These are phyloP conservation scores for Blastomyces silverae DNA, from an alignment of 2,329 filamentous ascomycete species.

Conservation along the genomic window DNA sequence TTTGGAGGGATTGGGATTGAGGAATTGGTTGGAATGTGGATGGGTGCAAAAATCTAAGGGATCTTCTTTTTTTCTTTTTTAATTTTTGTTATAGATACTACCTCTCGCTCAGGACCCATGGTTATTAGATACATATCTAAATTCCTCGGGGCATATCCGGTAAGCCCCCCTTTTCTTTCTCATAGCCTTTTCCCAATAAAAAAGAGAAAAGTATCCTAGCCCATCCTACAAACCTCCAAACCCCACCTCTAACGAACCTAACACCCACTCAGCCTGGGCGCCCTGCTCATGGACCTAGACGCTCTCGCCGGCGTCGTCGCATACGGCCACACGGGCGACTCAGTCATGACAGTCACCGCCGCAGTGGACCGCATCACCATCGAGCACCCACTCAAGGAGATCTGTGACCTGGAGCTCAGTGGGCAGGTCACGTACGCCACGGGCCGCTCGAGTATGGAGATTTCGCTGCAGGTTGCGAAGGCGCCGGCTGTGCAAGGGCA, in stretches of 20 bases:
- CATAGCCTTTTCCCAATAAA: neutral
- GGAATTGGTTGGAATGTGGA: too few relatives aligned
- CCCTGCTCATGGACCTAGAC: slow-evolving; percentile 73
- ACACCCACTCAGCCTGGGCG: slow-evolving; percentile 52
- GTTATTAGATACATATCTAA: slow-evolving; percentile 71
- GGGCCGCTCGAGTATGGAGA: slow-evolving; percentile 65
- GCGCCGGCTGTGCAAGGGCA: slow-evolving; percentile 42
- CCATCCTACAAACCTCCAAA: neutral
- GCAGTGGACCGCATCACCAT: slow-evolving; percentile 60
- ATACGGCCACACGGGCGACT: slow-evolving; percentile 63
- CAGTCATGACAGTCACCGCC: slow-evolving; percentile 57
- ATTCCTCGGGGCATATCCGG: slow-evolving; percentile 66
- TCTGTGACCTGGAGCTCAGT: slow-evolving; percentile 70
- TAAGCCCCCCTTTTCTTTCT: slow-evolving; percentile 24
- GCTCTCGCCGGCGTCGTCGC: slow-evolving; percentile 69
- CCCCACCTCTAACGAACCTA: slow-evolving; percentile 14
- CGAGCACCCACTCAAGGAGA: slow-evolving; percentile 64
- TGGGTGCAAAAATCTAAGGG: neutral
- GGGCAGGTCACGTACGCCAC: slow-evolving; percentile 64
- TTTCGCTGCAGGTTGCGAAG: slow-evolving; percentile 66
- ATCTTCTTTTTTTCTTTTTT: neutral
- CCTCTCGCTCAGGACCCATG: slow-evolving; percentile 67
- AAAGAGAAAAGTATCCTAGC: neutral
- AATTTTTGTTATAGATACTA: slow-evolving; percentile 45
- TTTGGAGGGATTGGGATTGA: too few relatives aligned